Base-by-base conservation (phyloP, 1,139 yeast genomes). In the Lodderomyces pseudojiufengensis region DNA sequence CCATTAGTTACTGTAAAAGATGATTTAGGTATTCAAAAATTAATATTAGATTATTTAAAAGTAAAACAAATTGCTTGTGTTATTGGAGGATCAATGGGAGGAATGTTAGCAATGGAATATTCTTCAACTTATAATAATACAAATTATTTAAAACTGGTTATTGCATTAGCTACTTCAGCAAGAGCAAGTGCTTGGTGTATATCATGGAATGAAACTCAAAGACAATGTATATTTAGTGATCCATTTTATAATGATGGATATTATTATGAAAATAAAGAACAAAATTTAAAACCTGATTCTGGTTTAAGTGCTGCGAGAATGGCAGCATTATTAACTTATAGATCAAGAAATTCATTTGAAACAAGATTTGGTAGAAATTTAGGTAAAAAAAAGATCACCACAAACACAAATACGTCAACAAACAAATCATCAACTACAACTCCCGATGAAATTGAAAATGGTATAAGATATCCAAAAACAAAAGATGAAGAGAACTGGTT, bases 61-160 rank as follows among this genome's bases (percentile, higher is more conserved):
- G 86, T 92, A 20, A 73, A 71, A 39, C 75, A 78, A 38, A 65
- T 92, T 27, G 97, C 97, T 1, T 76, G 83, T 34, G 95, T 85
- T 4, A 76, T 92, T 39, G 98, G 98, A 22, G 98, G 98, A 0
- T 90, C 97, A 21, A 92, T 92, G 98, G 98, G 98, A 26, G 98
- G 98, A n/a, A 92, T 92, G 98, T 64, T 88, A 36, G 90, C 92
- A 0, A 63, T 92, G 46, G 98, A 92, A 57, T 92, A 90, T 71
- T 67, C 71, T 9, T 59, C 73, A 52, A 80, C 84, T 2, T 84
- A 78, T 52, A 84, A 76, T 47, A 84, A 86, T n/a, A 62, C 72
- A 2, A 73, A 69, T 3, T 92, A 78, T 52, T 95, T 92, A 13
- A 73, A 74, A 41, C 65, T 77, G 25, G 70, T 86, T 18, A 80